Conservation (phyloP, 352 stramenopile species). For the Phytopythium cucurbitacearum region DNA sequence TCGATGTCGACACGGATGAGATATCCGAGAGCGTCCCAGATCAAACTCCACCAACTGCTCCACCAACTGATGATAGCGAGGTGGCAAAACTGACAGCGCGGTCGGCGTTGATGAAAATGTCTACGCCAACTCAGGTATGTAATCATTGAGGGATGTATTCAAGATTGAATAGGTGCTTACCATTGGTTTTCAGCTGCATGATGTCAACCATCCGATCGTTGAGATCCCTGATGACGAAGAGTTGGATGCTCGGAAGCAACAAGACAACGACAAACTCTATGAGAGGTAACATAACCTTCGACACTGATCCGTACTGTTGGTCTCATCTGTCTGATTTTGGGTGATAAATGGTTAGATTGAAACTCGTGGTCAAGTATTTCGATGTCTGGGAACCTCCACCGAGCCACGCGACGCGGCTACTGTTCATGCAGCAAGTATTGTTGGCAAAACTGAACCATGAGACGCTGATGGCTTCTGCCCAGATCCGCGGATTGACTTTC, state of each 20-base stretch:
- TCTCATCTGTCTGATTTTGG: too few relatives aligned
- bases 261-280: slow-evolving; percentile 50
- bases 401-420: slow-evolving; percentile 60
- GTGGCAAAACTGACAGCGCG: slow-evolving; percentile 34
- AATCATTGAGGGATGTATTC: not conserved
- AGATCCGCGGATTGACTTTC: slow-evolving; percentile 71
- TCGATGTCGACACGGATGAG: slow-evolving; percentile 27
- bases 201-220: slow-evolving; percentile 34
- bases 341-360: slow-evolving; percentile 25
- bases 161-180: slow-evolving; percentile 5
- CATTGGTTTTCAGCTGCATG: slow-evolving; percentile 23
- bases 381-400: slow-evolving; percentile 84
- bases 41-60: slow-evolving; percentile 1
- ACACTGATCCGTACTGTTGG: too few relatives aligned
- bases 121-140: slow-evolving; percentile 27
- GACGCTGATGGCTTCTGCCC: slow-evolving; percentile 51
- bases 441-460: slow-evolving; percentile 74
- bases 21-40: not conserved
- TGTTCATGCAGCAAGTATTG: slow-evolving; percentile 87
- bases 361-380: slow-evolving; percentile 80
- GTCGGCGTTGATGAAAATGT: slow-evolving; percentile 55
- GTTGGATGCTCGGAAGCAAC: slow-evolving; percentile 37
- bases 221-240: slow-evolving; percentile 42
- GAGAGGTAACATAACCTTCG: slow-evolving; percentile 23
- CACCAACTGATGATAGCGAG: slow-evolving; percentile 7